A percentile compares a stretch with the other conserved stretches of the same genome.
phyloP scores from a whole-genome alignment of 176 grass and related monocot species.

The Oryza nivara region DNA sequence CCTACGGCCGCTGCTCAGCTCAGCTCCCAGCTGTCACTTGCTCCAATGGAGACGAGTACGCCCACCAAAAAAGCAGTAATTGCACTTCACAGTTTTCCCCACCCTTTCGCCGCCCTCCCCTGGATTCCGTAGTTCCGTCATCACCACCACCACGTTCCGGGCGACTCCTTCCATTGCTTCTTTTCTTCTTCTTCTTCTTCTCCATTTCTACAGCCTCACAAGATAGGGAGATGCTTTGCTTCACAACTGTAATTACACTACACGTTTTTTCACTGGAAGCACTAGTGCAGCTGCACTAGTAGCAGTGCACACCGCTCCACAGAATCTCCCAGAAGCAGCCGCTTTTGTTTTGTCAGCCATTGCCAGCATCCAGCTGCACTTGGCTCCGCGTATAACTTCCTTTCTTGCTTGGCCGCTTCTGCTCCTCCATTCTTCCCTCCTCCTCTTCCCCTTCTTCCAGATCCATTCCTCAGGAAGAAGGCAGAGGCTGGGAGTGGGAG shows the following conservation, averaged over 20 bases:
- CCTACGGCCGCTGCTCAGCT: too few species aligned
- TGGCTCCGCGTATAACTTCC: constrained; percentile 49
- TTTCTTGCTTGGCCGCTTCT: constrained; percentile 41
- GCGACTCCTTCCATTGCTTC: background rate
- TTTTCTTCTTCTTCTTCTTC: background rate
- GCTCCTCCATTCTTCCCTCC: background rate
- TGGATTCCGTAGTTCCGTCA: background rate
- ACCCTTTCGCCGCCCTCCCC: background rate
- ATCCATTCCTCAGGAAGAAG: constrained; percentile 44
- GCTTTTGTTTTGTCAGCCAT: constrained; percentile 33
- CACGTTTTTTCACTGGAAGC: constrained; percentile 13
- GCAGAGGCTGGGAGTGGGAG: constrained; percentile 13
- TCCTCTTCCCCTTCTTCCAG: constrained; percentile 37
- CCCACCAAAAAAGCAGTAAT: constrained; percentile 2
- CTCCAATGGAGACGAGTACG: background rate
- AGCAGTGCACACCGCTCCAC: background rate
- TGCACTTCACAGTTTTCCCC: constrained; percentile 18
- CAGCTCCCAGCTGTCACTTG: background rate
- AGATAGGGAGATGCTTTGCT: constrained; percentile 33
- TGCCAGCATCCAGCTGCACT: constrained; percentile 37
- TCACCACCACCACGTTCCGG: background rate
- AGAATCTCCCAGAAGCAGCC: constrained; percentile 38
- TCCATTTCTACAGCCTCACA: background rate
- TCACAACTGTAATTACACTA: constrained; percentile 1
- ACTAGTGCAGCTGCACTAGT: background rate